Conservation (phyloP, 805 yeast species). For the Saccharomycopsis sp. region DNA sequence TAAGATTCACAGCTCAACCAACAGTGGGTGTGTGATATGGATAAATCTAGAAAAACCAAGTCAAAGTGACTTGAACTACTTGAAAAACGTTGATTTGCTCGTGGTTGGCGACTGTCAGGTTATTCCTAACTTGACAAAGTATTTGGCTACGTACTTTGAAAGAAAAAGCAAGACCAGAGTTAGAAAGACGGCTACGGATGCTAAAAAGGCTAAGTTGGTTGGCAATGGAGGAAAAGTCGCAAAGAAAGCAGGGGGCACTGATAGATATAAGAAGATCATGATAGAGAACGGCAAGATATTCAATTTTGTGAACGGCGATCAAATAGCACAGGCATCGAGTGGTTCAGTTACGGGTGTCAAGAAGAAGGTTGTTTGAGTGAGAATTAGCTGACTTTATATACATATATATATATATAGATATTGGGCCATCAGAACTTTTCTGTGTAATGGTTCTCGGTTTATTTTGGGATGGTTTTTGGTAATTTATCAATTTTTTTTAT, state of each 20-base stretch:
- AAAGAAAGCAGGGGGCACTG: not conserved
- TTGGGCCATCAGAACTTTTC: no score
- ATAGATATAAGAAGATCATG: not conserved
- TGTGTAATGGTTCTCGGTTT: no score
- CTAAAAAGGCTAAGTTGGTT: not conserved
- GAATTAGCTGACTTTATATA: no score
- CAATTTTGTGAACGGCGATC: not conserved
- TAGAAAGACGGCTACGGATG: not conserved
- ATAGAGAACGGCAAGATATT: not conserved
- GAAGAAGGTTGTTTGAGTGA: no score
- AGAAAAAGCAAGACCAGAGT: not conserved
- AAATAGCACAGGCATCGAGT: not conserved
- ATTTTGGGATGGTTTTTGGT: no score
- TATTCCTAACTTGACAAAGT: slow-evolving; percentile 29
- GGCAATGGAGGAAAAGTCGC: not conserved
- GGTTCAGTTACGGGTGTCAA: not conserved
- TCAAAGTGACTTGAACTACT: slow-evolving; percentile 40
- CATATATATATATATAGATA: no score
- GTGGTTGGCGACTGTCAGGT: slow-evolving; percentile 63
- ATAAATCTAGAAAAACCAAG: slow-evolving; percentile 51
- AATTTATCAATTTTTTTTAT: no score
- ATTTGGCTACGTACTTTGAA: not conserved
- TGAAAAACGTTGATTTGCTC: slow-evolving; percentile 49
- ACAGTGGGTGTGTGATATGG: slow-evolving; percentile 54
- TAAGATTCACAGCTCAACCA: slow-evolving; percentile 44